Evolutionary conservation across 164 flowering plant genomes (phyloP), one percentile per base, ranked within the genome.

Genomic region (Kalanchoe fedtschenkoi): DNA sequence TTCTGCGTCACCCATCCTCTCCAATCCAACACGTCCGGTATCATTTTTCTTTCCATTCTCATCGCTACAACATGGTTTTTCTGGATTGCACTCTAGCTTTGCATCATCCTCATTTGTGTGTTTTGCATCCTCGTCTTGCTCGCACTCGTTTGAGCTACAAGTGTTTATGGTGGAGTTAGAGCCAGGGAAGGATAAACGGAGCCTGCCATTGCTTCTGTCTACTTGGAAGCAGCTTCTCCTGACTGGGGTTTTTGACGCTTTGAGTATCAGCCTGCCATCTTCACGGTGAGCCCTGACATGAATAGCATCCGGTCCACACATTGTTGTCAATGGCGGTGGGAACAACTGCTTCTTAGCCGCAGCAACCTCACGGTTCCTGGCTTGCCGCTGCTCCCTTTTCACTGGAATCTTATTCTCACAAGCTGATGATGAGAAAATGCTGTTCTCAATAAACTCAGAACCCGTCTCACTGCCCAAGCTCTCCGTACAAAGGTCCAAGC

Each of bases 311-410:
- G 72, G 39, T 21, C 84, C 82, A 2, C 77, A 70, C 3, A 81
- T 79, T 8, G 92, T 79, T 0, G 89, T 86, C 80, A 91, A 71
- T 2, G 93, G 93, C 26, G 97, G 97, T 30, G 97, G 97, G 71
- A 81, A 80, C 1, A 19, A 17, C 58, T 67, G n/a, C 66, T 77
- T 30, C 38, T 21, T 62, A 24, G 24, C 11, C 24, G 71, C 17
- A 14, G 70, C 65, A 68, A 75, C 73, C 30, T 69, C 21, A 62
- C 56, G 39, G 34, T 8, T 11, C n/a, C 60, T 65, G 21, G 63
- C 53, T 0, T 42, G 7, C 33, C 43, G 61, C 8, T 34, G 14
- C 35, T 58, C 57, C 65, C 68, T 67, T 66, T 69, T 66, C 33
- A 58, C 55, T 3, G 54, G 63, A 17, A 58, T 59, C 33, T 65